Evolutionary conservation across 345 rosid genomes (phyloP).

Genomic region (Citrus unshiu): DNA sequence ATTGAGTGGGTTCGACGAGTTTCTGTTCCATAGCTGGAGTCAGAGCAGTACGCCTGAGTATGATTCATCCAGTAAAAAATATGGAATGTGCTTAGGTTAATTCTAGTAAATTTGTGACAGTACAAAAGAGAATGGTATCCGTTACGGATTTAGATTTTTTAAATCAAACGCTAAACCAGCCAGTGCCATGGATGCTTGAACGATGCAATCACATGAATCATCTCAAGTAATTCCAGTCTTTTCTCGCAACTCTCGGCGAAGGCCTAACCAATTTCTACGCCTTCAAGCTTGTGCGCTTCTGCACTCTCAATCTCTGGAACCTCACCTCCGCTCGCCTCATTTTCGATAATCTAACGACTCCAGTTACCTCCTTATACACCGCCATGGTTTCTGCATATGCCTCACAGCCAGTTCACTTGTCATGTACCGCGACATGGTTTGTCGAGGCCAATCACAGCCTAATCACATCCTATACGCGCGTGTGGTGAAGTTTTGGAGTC

Average conservation of each 20-base stretch:
- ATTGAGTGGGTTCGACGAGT: too few species aligned
- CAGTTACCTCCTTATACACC: conserved; percentile 57
- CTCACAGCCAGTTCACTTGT: conserved; percentile 30
- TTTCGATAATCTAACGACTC: conserved; percentile 37
- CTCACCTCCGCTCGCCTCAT: conserved; percentile 48
- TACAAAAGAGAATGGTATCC: too few species aligned
- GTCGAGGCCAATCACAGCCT: conserved; percentile 43
- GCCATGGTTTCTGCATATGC: conserved; percentile 75
- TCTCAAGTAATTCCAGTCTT: conserved; percentile 68
- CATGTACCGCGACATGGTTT: conserved; percentile 52
- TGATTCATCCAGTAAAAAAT: too few species aligned
- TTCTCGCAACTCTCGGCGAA: conserved; percentile 49
- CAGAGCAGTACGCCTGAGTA: too few species aligned
- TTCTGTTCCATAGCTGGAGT: too few species aligned
- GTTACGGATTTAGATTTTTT: too few species aligned
- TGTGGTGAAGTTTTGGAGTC: conserved; percentile 30
- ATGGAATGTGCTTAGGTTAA: too few species aligned
- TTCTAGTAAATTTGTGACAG: too few species aligned
- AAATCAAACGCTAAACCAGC: conserved; percentile 22
- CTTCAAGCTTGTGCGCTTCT: conserved; percentile 76
- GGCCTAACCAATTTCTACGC: conserved; percentile 52
- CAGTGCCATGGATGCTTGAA: conserved; percentile 24
- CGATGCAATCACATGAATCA: conserved; percentile 42
- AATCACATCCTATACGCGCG: conserved; percentile 70
- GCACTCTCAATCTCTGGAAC: conserved; percentile 48